Base-by-base conservation (phyloP, 73 alveolate species). In the Paramecium sexaurelia region DNA sequence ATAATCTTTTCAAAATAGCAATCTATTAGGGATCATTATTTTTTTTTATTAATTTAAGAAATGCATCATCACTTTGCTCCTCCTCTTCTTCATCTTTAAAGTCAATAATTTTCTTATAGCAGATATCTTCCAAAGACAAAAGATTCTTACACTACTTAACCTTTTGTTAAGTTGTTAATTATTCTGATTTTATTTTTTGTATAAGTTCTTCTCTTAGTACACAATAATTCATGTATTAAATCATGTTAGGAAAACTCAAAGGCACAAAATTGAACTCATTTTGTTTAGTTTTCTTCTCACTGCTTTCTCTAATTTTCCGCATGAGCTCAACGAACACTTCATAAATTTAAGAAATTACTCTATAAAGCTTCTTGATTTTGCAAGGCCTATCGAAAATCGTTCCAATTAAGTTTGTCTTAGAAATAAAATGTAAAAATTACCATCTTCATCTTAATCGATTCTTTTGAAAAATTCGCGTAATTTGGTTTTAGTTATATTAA, bases 391-490 rank as follows among this genome's bases (percentile, higher is more conserved):
- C 55, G 45, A 78, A 78, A 78, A 43, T 78, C 90, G 36, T 37
- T 78, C 90, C 90, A 78, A 45, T 43, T 78, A 22, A 78, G 55
- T 43, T 78, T 78, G 33, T 78, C 90, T 78, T 11, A 9, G 29
- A 24, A 36, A 43, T 78, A 41, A 13, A 33, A 8, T 19, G 26
- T 51, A 10, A 17, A 19, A 17, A 41, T 41, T 40, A 78, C 90
- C 90, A 78, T 78, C 90, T 29, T 78, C 90, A 78, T 78, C 90
- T 45, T 78, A 45, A 78, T 78, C 90, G 19, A 78, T 78, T 78
- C 55, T 78, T 27, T 78, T 78, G 27, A 78, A 78, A 33, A 78
- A 78, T 45, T 78, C 90, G 9, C 55, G 45, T 43, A 78, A 78
- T 45, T 78, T 78, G 13, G n/a, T 29, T 78, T 40, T 78, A 10